Percentiles rank a stretch among this genome's conserved stretches.
Conservation (phyloP, 1,284 basidiomycete species). For the Trichosporon coremiiforme region DNA sequence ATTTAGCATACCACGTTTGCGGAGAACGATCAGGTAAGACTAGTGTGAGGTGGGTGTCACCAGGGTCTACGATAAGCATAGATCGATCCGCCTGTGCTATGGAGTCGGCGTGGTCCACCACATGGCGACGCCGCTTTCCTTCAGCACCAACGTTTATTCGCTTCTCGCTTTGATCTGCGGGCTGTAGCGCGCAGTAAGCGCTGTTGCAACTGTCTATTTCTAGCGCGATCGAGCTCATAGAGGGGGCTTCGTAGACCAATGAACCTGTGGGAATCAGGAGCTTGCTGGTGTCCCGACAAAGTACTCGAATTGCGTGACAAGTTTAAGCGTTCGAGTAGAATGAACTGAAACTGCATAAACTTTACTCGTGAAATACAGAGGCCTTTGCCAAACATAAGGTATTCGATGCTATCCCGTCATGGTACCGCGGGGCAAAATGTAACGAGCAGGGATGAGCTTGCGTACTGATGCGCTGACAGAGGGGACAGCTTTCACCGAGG, state of each 20-base stretch:
- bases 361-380: neutral
- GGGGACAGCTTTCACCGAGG: neutral
- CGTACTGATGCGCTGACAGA: neutral
- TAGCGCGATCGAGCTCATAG: neutral
- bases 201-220: neutral
- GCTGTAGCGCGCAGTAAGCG: too few relatives aligned
- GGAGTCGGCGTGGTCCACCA: neutral
- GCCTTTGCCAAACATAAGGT: neutral
- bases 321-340: neutral
- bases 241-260: neutral
- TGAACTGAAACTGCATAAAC: slow-evolving; percentile 3
- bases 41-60: neutral
- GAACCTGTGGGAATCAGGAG: slow-evolving; percentile 1
- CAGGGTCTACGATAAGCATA: neutral
- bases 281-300: neutral
- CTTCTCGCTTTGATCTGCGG: neutral
- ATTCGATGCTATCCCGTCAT: neutral
- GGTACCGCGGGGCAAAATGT: neutral
- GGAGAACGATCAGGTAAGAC: neutral
- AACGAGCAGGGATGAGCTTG: neutral
- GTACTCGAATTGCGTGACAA: neutral
- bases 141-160: too few relatives aligned
- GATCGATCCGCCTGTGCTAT: too few relatives aligned
- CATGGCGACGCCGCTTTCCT: neutral
- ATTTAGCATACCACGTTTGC: neutral